Percentiles rank a stretch among this genome's conserved stretches.
Evolutionary conservation across 2,329 filamentous ascomycete species (phyloP).

Genomic region (Stagonosporopsis tanaceti): DNA sequence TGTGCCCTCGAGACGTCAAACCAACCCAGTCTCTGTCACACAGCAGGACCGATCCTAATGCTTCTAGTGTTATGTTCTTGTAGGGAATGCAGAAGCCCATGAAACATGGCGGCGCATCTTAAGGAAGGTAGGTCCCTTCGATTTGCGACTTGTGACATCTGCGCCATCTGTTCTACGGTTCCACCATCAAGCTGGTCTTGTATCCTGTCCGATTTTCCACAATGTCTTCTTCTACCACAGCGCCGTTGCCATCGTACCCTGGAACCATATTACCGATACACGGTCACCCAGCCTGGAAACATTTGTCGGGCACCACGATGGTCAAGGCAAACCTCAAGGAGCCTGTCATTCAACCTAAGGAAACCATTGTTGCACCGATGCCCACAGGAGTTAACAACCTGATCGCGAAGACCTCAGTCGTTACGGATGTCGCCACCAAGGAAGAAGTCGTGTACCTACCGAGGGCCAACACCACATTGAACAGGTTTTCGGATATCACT

Average conservation of each 20-base stretch:
- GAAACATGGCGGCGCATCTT: constrained; percentile 15
- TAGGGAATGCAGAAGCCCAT: constrained; percentile 11
- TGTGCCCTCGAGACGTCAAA: constrained; percentile 6
- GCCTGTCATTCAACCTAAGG: constrained; percentile 6
- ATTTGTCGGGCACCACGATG: constrained; percentile 13
- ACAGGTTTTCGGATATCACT: constrained; percentile 15
- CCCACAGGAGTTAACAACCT: constrained; percentile 1
- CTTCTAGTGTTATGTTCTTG: constrained; percentile 3
- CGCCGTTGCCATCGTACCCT: constrained; percentile 15
- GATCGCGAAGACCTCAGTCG: neutral
- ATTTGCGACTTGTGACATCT: constrained; percentile 10
- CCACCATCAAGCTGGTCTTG: constrained; percentile 12
- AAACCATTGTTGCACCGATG: neutral
- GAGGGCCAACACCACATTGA: constrained; percentile 9
- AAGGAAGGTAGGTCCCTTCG: constrained; percentile 13
- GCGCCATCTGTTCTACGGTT: constrained; percentile 2
- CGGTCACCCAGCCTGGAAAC: constrained; percentile 15
- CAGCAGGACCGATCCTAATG: constrained; percentile 10
- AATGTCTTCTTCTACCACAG: constrained; percentile 13
- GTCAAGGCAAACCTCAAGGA: constrained; percentile 7
- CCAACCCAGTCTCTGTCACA: constrained; percentile 18
- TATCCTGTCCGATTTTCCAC: neutral
- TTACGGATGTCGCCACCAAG: constrained; percentile 1
- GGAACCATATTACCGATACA: constrained; percentile 12
- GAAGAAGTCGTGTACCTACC: constrained; percentile 11